These are phyloP conservation scores for Monilinia vaccinii-corymbosi DNA, from an alignment of 2,329 filamentous ascomycete genomes.

Conservation along the genomic window DNA sequence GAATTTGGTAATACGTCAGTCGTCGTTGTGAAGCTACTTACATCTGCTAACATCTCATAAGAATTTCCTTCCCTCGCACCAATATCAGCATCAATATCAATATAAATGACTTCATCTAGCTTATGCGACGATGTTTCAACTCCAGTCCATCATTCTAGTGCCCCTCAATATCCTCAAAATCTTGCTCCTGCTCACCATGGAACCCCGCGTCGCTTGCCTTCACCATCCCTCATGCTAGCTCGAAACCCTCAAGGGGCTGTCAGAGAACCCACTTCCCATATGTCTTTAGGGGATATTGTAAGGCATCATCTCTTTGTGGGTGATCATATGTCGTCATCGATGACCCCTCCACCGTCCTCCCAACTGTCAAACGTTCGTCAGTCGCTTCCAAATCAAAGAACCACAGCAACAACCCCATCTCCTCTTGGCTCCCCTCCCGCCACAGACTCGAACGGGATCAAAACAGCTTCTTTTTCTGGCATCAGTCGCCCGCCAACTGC, in stretches of 20 bases:
- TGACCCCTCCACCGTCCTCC: slow-evolving; percentile 44
- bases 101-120: slow-evolving; percentile 22
- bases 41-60: not conserved
- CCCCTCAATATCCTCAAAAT: slow-evolving; percentile 18
- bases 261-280: not conserved
- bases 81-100: not conserved
- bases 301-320: not conserved
- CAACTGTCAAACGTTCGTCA: slow-evolving; percentile 35
- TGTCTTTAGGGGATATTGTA: not conserved
- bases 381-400: slow-evolving; percentile 7
- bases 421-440: slow-evolving; percentile 26
- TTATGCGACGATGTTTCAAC: slow-evolving; percentile 20
- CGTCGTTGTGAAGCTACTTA: not conserved
- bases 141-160: slow-evolving; percentile 18
- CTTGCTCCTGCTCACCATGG: slow-evolving; percentile 16
- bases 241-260: not conserved
- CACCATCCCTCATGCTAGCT: slow-evolving; percentile 15
- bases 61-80: not conserved
- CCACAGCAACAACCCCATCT: slow-evolving; percentile 16
- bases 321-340: slow-evolving; percentile 1
- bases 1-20: not conserved
- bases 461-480: slow-evolving; percentile 12
- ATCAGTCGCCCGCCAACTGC: slow-evolving; percentile 32
- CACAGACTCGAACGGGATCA: slow-evolving; percentile 21
- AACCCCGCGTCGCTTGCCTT: slow-evolving; percentile 10